Evolutionary conservation across 2,329 filamentous ascomycete genomes (phyloP).

Genomic region (Monascus ruber): DNA sequence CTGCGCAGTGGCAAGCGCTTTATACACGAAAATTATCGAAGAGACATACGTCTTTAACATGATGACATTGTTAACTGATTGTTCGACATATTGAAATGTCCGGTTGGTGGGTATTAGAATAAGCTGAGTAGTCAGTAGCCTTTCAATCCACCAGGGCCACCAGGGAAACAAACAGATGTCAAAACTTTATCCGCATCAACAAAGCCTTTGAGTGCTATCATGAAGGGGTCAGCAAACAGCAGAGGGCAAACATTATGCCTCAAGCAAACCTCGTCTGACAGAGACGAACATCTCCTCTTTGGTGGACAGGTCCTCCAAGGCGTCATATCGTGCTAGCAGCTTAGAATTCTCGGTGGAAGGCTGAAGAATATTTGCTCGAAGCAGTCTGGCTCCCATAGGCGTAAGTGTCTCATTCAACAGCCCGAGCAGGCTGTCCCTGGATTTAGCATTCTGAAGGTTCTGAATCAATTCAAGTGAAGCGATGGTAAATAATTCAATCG

Average conservation of each 20-base stretch:
- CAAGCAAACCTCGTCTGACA: conserved; percentile 51
- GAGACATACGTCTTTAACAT: conserved; percentile 73
- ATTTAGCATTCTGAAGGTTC: conserved; percentile 66
- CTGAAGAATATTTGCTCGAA: conserved; percentile 79
- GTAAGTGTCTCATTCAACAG: conserved; percentile 76
- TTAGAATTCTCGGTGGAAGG: conserved; percentile 64
- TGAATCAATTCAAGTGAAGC: conserved; percentile 81
- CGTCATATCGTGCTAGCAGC: conserved; percentile 64
- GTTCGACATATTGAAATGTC: conserved; percentile 59
- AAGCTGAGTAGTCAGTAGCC: conserved; percentile 40
- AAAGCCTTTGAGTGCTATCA: conserved; percentile 58
- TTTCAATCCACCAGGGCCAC: not conserved
- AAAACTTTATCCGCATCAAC: conserved; percentile 70
- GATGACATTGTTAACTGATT: conserved; percentile 75
- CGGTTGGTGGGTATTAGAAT: conserved; percentile 61
- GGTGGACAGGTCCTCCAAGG: conserved; percentile 66
- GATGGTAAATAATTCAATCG: conserved; percentile 85
- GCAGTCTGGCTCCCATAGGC: conserved; percentile 74
- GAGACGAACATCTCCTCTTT: conserved; percentile 79
- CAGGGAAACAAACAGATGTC: conserved; percentile 47
- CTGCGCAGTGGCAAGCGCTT: conserved; percentile 53
- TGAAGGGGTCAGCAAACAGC: conserved; percentile 2
- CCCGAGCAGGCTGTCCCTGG: conserved; percentile 72
- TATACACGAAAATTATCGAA: conserved; percentile 55
- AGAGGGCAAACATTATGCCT: not conserved